Base-by-base conservation (phyloP, 2,329 filamentous ascomycete genomes). In the Leptosphaerulina australis region DNA sequence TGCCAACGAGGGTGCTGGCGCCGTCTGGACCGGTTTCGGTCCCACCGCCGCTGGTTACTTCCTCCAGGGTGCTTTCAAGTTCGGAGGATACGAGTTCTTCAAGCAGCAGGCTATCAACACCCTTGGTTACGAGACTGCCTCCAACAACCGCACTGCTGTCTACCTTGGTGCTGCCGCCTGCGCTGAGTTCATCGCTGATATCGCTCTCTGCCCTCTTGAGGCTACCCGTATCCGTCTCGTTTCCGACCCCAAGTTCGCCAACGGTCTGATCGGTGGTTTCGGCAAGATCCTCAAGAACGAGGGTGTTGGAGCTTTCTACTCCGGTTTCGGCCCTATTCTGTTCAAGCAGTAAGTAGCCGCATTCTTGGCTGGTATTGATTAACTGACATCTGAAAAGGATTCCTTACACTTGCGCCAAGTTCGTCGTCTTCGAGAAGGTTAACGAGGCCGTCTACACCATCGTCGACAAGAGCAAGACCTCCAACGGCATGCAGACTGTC, bases 31-130 rank as follows among this genome's bases (percentile, higher is more conserved):
- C 64, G 90, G 90, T 78, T 83, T 86, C 76, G 91, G 91, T 65
- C 91, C 90, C 69, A 95, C 90, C 72, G 86, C 86, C 64, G 88
- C 90, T 62, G 90, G 90, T 76, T 96, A 96, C 82, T 95, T 95
- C 87, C 86, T 96, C 68, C 90, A 96, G 81, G 90, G 91, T 74
- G 88, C 90, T 68, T 86, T 94, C 83, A 95, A 95, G 81, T 94
- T 94, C 77, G 91, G 91, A 76, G 91, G 91, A 75, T 96, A 96
- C 78, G 91, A 96, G 81, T 87, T 95, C 80, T 95, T 96, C 88
- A 95, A 96, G 87, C 85, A 92, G 81, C 88, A 94, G 79, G 84
- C 81, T 73, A 94, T 95, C 78, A 88, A 90, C 81, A 56, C 81
- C 58, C 77, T 95, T 70, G 91, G 91, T 71, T 86, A 86, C 74